phyloP scores from a whole-genome alignment of 805 yeast genomes.

The Sungouiozyma ichnusensis region DNA sequence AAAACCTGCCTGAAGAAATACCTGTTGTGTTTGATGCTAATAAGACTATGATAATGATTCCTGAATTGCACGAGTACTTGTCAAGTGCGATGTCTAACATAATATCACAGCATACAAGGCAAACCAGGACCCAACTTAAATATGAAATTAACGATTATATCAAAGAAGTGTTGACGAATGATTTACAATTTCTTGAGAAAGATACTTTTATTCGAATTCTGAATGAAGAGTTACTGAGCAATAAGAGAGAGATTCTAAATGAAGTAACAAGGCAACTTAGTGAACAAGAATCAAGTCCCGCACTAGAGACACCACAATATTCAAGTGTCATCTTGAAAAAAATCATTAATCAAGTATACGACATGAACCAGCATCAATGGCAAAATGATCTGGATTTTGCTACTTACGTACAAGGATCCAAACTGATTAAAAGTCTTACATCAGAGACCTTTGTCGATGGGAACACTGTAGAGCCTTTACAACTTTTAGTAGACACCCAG shows the following conservation, averaged over 20 bases:
- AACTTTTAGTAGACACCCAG: constrained; percentile 17
- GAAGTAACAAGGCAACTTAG: constrained; percentile 12
- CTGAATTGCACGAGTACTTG: constrained; percentile 22
- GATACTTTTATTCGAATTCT: constrained; percentile 20
- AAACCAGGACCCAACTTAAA: constrained; percentile 6
- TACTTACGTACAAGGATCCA: constrained; percentile 29
- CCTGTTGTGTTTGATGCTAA: constrained; percentile 22
- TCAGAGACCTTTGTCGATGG: constrained; percentile 25
- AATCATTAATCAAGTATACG: constrained; percentile 23
- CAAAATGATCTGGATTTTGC: constrained; percentile 29
- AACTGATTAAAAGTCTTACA: constrained; percentile 29
- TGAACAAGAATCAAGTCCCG: constrained; percentile 1
- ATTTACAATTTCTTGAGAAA: constrained; percentile 25
- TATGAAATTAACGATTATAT: constrained; percentile 23
- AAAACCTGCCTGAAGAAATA: constrained; percentile 21
- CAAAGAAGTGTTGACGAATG: constrained; percentile 23
- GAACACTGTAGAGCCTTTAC: constrained; percentile 20
- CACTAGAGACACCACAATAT: constrained; percentile 14
- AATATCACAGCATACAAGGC: constrained; percentile 3
- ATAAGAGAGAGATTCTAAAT: constrained; percentile 19
- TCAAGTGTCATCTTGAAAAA: constrained; percentile 21
- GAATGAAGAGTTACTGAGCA: constrained; percentile 17
- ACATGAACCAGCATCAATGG: constrained; percentile 26
- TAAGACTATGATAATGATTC: constrained; percentile 20
- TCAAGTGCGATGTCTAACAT: constrained; percentile 11